Evolutionary conservation across 2,329 filamentous ascomycete genomes (phyloP).

Genomic region (Clonostachys chloroleuca): DNA sequence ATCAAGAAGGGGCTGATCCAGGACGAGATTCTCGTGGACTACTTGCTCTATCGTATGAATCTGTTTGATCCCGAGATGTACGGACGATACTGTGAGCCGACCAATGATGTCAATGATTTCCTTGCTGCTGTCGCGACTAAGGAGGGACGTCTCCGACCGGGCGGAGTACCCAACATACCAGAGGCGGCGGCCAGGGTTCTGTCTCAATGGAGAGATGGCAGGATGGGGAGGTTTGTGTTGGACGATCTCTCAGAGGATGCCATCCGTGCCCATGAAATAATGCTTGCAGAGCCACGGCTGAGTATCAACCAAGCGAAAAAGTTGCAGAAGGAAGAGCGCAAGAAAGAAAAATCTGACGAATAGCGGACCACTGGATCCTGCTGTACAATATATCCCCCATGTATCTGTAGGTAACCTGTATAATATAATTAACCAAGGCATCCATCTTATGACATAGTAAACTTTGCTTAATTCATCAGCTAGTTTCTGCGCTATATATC

Average conservation of each 20-base stretch:
- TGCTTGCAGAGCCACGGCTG: constrained; percentile 38
- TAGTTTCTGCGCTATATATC: too few relatives aligned
- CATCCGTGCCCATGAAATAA: constrained; percentile 42
- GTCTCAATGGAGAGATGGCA: constrained; percentile 75
- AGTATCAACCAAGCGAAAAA: constrained; percentile 69
- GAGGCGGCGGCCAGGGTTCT: constrained; percentile 76
- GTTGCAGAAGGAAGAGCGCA: constrained; percentile 55
- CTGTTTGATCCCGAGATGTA: constrained; percentile 59
- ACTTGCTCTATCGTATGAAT: constrained; percentile 84
- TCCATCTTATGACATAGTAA: neutral
- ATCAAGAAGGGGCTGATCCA: constrained; percentile 87
- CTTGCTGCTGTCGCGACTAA: constrained; percentile 66
- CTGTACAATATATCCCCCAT: too few relatives aligned
- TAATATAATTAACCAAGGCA: too few relatives aligned
- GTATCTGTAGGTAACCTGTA: too few relatives aligned
- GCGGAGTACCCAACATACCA: constrained; percentile 66
- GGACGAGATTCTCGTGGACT: constrained; percentile 77
- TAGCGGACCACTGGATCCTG: constrained; percentile 1
- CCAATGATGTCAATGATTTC: constrained; percentile 77
- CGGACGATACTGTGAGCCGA: constrained; percentile 59
- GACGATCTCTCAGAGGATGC: constrained; percentile 67
- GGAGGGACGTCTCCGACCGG: constrained; percentile 72
- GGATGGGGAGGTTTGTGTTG: constrained; percentile 71
- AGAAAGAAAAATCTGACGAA: constrained; percentile 30
- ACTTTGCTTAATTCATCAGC: neutral